Evolutionary conservation across 441 rosid species (phyloP), one percentile per base, ranked within the genome.

Genomic region (Iberis amara): DNA sequence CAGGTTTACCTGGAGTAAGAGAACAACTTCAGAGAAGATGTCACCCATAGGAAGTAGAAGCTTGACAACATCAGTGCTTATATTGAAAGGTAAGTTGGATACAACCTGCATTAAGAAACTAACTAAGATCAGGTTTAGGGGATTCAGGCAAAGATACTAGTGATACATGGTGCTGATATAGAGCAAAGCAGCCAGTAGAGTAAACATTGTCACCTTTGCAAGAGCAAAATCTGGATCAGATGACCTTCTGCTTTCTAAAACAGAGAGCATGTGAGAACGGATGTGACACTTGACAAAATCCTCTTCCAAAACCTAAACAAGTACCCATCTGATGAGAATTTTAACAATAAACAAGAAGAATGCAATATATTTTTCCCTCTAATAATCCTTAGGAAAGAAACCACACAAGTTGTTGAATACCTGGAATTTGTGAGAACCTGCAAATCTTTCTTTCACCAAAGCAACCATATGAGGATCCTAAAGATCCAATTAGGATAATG

Each of bases 11-110:
- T 90, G 98, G 49, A 90, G 90, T 62, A 90, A 72, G 70, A 90
- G 96, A 69, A 83, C 83, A 47, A 90, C 88, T 72, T 87, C 78
- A 3, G 96, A 85, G 72, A 85, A 83, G 47, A 85, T 79, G 72
- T 81, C 95, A 59, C 98, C 90, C 96, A 87, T 76, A 3, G 98
- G 96, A 73, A 90, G 92, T 65, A 87, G 78, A 59, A 61, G 80
- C 70, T 80, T 87, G 55, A 87, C 71, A 18, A 90, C 81, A 62
- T 90, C 95, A 14, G 80, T 90, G 70, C 86, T 87, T 51, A 87
- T 79, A 70, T 86, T 86, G 52, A 87, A 90, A 39, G 96, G 96
- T 55, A 87, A 73, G 53, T 85, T 90, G 42, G 98, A 61, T 11
- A 87, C 95, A 11, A 90, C 96, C 96, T 90, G 77, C 68, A 70